phyloP scores from a whole-genome alignment of 805 yeast genomes.

The Candida methanosorbosa region DNA sequence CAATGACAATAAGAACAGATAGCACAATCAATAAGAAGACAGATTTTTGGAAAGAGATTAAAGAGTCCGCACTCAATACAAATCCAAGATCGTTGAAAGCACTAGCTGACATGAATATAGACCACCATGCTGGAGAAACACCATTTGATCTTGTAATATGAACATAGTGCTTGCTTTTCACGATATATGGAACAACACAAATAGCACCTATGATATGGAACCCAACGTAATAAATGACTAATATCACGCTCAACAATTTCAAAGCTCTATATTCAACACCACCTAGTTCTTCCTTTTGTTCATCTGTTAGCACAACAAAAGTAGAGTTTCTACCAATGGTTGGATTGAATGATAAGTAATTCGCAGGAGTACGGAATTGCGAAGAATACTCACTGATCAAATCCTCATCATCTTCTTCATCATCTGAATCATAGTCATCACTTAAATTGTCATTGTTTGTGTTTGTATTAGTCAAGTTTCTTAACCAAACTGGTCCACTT shows the following conservation, averaged over 20 bases:
- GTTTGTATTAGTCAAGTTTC: conserved; percentile 1
- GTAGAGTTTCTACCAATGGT: conserved; percentile 90
- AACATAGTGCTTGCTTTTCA: conserved; percentile 31
- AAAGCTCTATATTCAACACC: conserved; percentile 95
- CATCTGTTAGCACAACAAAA: conserved; percentile 71
- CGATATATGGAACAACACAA: conserved; percentile 56
- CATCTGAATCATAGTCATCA: conserved; percentile 5
- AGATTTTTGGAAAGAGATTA: conserved; percentile 56
- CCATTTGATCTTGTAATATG: conserved; percentile 43
- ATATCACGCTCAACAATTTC: conserved; percentile 60
- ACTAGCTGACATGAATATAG: conserved; percentile 71
- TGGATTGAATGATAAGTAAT: conserved; percentile 84
- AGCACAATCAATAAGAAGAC: conserved; percentile 54
- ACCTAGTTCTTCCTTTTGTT: conserved; percentile 89
- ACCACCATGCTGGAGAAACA: conserved; percentile 87
- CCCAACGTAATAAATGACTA: conserved; percentile 65
- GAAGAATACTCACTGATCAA: conserved; percentile 16
- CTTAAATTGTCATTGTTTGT: conserved; percentile 2
- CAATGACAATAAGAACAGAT: conserved; percentile 72
- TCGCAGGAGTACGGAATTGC: conserved; percentile 34
- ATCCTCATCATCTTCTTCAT: conserved; percentile 25
- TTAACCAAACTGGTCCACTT: conserved; percentile 5
- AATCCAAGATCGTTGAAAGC: conserved; percentile 81
- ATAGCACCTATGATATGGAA: conserved; percentile 52
- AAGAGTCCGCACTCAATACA: conserved; percentile 74